Base-by-base conservation (phyloP, 2,329 filamentous ascomycete species). In the Arthrobotrys megalospora region DNA sequence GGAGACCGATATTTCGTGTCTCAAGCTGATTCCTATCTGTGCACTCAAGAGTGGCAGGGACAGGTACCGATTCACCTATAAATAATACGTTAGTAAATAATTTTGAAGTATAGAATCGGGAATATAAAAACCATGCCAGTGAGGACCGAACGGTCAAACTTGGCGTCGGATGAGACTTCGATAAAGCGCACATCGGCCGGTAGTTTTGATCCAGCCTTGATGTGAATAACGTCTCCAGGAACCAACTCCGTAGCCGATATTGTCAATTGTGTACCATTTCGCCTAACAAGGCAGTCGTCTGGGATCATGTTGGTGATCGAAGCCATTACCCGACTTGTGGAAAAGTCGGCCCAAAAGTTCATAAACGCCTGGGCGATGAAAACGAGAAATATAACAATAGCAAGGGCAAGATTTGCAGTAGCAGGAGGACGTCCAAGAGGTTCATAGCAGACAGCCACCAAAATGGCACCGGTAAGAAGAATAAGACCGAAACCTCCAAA, bases 271-370 rank as follows among this genome's bases (percentile, higher is more conserved):
- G 83, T 81, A 0, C 89, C 88, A 80, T 92, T 88, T 19, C 92
- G 88, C 6, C 91, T 84, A 6, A 92, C 87, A 28, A 90, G 85
- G 81, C 90, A 93, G 75, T 90, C 87, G 81, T 93, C 91, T 0
- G 92, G 92, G n/a, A 94, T 86, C 91, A 94, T 92, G 16, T 88
- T 91, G 58, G 90, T 92, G 82, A 94, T 94, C 0, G 91, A 93
- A 16, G 90, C 89, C 92, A 94, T 94, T 69, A 93, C 91, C 4
- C 90, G 86, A 0, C 89, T 91, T 0, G 91, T 92, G 1, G 91
- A 93, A 89, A 91, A 94, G 82, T 94, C 92, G 82, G 88, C 88
- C 82, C 90, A 90, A 85, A 93, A 94, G 1, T 86, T 88, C 79
- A 87, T 87, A 1, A 82, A 83, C 10, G 86, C 86, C 71, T 87